A percentile compares a stretch with the other conserved stretches of the same genome.
These are phyloP conservation scores for Biscutella auriculata DNA, from an alignment of 441 rosid species.

Conservation along the genomic window DNA sequence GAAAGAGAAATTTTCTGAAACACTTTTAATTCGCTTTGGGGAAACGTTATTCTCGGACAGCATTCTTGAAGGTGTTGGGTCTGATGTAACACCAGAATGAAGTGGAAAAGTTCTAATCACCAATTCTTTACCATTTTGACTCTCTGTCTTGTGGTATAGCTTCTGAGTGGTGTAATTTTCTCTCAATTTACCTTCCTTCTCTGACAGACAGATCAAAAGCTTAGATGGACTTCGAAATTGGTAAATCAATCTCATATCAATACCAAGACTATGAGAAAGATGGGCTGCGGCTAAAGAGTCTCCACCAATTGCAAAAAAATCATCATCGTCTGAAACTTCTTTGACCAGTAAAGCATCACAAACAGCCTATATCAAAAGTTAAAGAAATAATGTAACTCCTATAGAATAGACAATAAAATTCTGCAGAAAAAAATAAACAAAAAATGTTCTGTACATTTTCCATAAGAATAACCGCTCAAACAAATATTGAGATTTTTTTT, in stretches of 20 bases:
- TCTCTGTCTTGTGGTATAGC: slow-evolving; percentile 22
- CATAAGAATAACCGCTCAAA: background rate
- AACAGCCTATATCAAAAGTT: slow-evolving; percentile 44
- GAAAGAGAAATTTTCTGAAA: slow-evolving; percentile 17
- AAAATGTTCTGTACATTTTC: background rate
- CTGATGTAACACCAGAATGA: slow-evolving; percentile 16
- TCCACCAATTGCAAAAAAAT: slow-evolving; percentile 84
- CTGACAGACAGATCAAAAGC: slow-evolving; percentile 40
- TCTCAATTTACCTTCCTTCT: slow-evolving; percentile 24
- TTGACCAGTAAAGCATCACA: slow-evolving; percentile 56
- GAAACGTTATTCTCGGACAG: slow-evolving; percentile 15
- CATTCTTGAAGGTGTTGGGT: slow-evolving; percentile 14
- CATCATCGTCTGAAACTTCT: slow-evolving; percentile 54
- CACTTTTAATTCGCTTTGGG: slow-evolving; percentile 44
- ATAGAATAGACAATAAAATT: background rate
- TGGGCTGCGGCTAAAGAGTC: slow-evolving; percentile 83
- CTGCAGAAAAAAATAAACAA: background rate
- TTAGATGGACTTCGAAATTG: slow-evolving; percentile 56
- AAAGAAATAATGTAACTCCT: background rate
- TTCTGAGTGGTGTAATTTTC: slow-evolving; percentile 21
- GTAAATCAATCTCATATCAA: slow-evolving; percentile 68
- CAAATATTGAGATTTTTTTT: background rate
- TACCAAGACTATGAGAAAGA: slow-evolving; percentile 65
- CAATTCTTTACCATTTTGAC: slow-evolving; percentile 14
- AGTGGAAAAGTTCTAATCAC: slow-evolving; percentile 19